Base-by-base conservation (phyloP, 2,329 filamentous ascomycete genomes). In the Parascedosporium putredinis region DNA sequence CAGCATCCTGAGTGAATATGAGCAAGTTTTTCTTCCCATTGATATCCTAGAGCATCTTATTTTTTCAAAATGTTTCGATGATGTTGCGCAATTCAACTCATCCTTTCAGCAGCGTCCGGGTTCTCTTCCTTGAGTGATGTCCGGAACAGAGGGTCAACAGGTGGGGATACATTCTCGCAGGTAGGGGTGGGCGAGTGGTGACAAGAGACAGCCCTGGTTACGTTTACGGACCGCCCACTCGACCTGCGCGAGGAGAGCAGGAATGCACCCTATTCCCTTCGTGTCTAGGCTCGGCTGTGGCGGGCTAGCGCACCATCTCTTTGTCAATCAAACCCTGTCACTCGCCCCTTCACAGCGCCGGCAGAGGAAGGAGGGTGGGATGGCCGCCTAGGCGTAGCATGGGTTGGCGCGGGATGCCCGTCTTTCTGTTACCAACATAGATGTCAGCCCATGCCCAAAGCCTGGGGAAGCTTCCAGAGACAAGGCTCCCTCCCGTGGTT, bases 1-100 rank as follows among this genome's bases (percentile, higher is more conserved):
- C 45, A n/a, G 23, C 18, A 12, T 16, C 31, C 23, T 49, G 47
- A 36, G 47, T 14, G 34, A 49, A 49, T 49, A 49, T 49, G 47
- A 49, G 47, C 47, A 49, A 42, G 36, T 49, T 49, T 43, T 29
- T 23, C 34, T 20, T 22, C 18, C 18, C 36, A 18, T 22, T 23
- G 27, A 4, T 18, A 23, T 40, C 36, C 18, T 18, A 18, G 36
- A 9, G 36, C 36, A 36, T 36, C 14, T 36, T 36, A 14, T 16
- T n/a, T 7, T 36, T 4, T 36, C 14, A 36, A 36, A 6, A 14
- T n/a, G n/a, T 20, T 31, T 31, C 27, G 27, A 31, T 7, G 27
- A 31, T 31, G 27, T 12, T 31, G 6, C 27, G 27, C 27, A n/a
- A n/a, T n/a, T n/a, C n/a, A n/a, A n/a, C n/a, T n/a, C n/a, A n/a